A percentile compares a stretch with the other conserved stretches of the same genome.
Evolutionary conservation across 139 green algal genomes (phyloP).

Genomic region (Tetraselmis chui): DNA sequence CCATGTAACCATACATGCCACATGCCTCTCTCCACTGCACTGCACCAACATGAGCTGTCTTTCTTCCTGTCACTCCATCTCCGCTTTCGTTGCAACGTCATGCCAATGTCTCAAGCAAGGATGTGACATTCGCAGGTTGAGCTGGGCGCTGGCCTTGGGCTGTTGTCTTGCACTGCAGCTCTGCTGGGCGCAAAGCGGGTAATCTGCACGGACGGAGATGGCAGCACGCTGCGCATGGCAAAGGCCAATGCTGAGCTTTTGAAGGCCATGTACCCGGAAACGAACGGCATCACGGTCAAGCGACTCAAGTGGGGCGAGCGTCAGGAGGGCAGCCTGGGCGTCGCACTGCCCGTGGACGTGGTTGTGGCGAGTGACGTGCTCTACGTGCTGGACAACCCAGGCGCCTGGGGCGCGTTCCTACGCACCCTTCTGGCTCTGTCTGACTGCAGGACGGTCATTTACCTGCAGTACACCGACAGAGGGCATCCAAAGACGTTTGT

Average conservation of each 20-base stretch:
- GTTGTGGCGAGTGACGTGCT: neutral
- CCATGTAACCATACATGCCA: too few species aligned
- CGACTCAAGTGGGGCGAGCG: neutral
- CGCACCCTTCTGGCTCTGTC: neutral
- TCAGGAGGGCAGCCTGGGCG: neutral
- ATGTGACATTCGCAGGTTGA: neutral
- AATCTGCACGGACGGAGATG: neutral
- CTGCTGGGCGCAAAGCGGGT: neutral
- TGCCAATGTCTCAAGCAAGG: too few species aligned
- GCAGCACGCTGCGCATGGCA: neutral
- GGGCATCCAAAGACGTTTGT: neutral
- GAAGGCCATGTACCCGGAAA: neutral
- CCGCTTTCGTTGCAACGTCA: too few species aligned
- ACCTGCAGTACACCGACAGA: constrained; percentile 1
- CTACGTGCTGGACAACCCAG: constrained; percentile 5
- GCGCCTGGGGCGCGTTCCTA: constrained; percentile 1
- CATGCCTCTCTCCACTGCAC: neutral
- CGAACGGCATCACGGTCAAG: neutral
- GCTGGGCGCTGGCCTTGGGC: neutral
- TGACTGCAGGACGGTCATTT: neutral
- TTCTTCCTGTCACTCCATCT: too few species aligned
- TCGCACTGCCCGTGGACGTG: neutral
- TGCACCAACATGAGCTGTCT: neutral
- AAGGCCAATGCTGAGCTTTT: neutral
- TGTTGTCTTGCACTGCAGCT: neutral